These are phyloP conservation scores for Venustampulla echinocandica DNA, from an alignment of 495 filamentous ascomycete genomes.

Conservation along the genomic window DNA sequence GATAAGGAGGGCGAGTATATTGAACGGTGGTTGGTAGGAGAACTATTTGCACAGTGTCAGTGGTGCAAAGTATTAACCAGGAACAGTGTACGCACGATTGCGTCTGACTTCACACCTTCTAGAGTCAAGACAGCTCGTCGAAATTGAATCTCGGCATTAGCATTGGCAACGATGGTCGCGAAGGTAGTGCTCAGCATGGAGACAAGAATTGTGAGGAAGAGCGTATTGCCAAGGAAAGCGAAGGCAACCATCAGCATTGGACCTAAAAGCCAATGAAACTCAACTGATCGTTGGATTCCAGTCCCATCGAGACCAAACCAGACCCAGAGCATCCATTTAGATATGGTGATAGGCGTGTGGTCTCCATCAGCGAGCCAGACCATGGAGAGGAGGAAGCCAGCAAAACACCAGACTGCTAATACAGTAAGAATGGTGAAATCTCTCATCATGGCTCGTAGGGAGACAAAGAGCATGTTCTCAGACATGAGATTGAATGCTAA, in stretches of 20 bases:
- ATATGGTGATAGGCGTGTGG: slow-evolving; percentile 41
- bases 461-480: slow-evolving; percentile 65
- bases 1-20: slow-evolving; percentile 55
- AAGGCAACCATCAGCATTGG: slow-evolving; percentile 64
- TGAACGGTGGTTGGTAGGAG: slow-evolving; percentile 65
- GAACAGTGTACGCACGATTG: slow-evolving; percentile 4
- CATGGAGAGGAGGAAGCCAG: slow-evolving; percentile 63
- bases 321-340: slow-evolving; percentile 75
- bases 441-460: slow-evolving; percentile 63
- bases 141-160: slow-evolving; percentile 62
- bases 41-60: slow-evolving; percentile 42
- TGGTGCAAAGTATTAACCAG: neutral
- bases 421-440: slow-evolving; percentile 57
- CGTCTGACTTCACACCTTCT: slow-evolving; percentile 65
- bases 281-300: slow-evolving; percentile 54
- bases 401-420: slow-evolving; percentile 63
- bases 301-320: slow-evolving; percentile 73
- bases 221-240: slow-evolving; percentile 65
- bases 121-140: slow-evolving; percentile 63
- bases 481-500: slow-evolving; percentile 67
- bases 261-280: slow-evolving; percentile 58
- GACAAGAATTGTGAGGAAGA: slow-evolving; percentile 68
- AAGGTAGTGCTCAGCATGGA: slow-evolving; percentile 70
- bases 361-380: slow-evolving; percentile 47
- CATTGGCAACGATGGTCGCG: slow-evolving; percentile 53